Percentiles rank a stretch among this genome's conserved stretches.
phyloP scores from a whole-genome alignment of 768 basidiomycete species.

The Suillus subaureus region DNA sequence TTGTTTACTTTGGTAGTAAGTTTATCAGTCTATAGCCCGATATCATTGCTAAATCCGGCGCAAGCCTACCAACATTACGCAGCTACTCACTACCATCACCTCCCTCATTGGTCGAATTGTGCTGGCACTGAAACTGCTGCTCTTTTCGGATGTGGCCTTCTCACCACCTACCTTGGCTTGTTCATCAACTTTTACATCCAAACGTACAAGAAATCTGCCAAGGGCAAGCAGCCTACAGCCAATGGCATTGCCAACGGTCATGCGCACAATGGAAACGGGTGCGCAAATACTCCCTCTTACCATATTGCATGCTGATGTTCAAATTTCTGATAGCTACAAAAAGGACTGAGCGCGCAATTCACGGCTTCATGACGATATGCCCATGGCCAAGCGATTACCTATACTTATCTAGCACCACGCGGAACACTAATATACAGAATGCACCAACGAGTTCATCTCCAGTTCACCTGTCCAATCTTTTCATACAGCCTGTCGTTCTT shows the following conservation, averaged over 20 bases:
- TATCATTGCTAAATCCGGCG: conserved; percentile 12
- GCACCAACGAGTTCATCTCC: conserved; percentile 2
- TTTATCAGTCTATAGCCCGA: conserved; percentile 23
- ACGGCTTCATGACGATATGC: conserved; percentile 2
- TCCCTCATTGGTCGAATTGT: conserved; percentile 82
- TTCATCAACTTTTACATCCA: conserved; percentile 96
- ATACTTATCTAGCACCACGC: conserved; percentile 18
- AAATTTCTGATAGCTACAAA: conserved; percentile 31
- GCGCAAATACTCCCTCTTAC: conserved; percentile 8
- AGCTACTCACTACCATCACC: conserved; percentile 54
- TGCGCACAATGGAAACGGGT: conserved; percentile 38
- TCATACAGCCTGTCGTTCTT: conserved; percentile 15
- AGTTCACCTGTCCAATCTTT: conserved; percentile 17
- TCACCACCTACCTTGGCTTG: conserved; percentile 89
- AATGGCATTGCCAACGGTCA: conserved; percentile 48
- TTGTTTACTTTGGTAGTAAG: conserved; percentile 95
- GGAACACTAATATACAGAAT: conserved; percentile 12
- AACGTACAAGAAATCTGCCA: conserved; percentile 72
- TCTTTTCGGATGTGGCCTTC: conserved; percentile 82
- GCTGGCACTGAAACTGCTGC: conserved; percentile 90
- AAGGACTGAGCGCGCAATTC: conserved; percentile 29
- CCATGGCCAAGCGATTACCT: conserved; percentile 10
- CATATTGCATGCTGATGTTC: conserved; percentile 5
- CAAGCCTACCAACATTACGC: conserved; percentile 83
- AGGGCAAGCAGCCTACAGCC: conserved; percentile 32